Evolutionary conservation across 1,139 yeast species (phyloP), one percentile per base, ranked within the genome.

Genomic region (Debaryomyces fabryi): DNA sequence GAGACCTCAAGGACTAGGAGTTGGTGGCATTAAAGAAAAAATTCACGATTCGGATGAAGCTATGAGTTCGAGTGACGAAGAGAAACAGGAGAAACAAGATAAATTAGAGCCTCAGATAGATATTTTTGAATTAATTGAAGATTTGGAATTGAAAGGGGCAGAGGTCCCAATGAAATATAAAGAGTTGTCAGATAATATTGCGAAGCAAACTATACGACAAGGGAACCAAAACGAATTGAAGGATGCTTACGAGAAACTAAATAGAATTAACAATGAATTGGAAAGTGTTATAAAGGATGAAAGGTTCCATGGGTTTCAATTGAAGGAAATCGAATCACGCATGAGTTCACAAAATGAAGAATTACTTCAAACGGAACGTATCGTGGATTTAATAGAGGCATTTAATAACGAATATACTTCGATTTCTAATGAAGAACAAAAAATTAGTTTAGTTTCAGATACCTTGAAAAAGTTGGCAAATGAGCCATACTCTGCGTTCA

Each of bases 1-100:
- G 38, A 69, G 95, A 38, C 89, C 90, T 0, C 74, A 74, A 47
- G 88, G 89, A 1, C 68, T 79, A 29, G 97, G 97, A 1, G 76
- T 91, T 12, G 97, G 97, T 29, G 85, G 81, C 2, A 66, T 76
- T 2, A 61, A 68, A 20, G 84, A 78, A 50, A 68, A 68, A 48
- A 48, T 46, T 2, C 58, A 48, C 3, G 58, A 52, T 6, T 53
- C 41, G 6, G 49, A 49, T n/a, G 47, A 49, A 45, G 54, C 49
- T 4, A 41, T 46, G 15, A 59, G 57, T 32, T 54, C 57, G 18
- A 57, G 56, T 33, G 62, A 58, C 6, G 59, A 56, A 6, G 62
- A 56, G 30, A 27, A 27, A 12, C 30, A 10, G 5, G 30, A 27
- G 6, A 10, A 46, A 46, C 25, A 37, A 36, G 30, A 32, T 43